Evolutionary conservation across 176 grass and related monocot species (phyloP).

Genomic region (Alloteropsis semialata): DNA sequence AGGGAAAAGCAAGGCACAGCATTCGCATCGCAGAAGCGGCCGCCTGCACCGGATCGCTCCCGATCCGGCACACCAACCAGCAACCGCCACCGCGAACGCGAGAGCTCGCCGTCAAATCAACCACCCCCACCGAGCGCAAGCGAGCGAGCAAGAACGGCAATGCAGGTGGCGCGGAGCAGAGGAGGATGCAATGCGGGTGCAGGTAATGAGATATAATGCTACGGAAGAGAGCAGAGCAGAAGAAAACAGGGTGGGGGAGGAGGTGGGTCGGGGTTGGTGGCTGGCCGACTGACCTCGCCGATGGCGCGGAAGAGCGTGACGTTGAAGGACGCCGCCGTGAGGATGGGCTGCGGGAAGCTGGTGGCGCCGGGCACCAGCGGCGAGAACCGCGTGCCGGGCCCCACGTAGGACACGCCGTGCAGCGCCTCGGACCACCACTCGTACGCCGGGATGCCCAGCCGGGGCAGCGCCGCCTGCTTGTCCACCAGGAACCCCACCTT

Average conservation of each 20-base stretch:
- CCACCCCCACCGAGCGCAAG: not conserved
- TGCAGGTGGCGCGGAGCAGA: conserved; percentile 1
- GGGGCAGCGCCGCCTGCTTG: conserved; percentile 58
- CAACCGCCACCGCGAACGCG: not conserved
- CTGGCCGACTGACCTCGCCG: conserved; percentile 48
- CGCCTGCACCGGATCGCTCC: not conserved
- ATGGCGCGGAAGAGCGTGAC: conserved; percentile 78
- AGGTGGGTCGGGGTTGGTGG: no score
- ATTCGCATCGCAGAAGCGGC: not conserved
- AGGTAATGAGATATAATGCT: not conserved
- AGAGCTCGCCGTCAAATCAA: not conserved
- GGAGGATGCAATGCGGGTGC: conserved; percentile 14
- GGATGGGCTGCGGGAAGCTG: conserved; percentile 89
- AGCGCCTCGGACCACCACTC: conserved; percentile 99
- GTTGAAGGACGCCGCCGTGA: conserved; percentile 92
- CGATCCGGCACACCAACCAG: not conserved
- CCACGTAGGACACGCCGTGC: conserved; percentile 91
- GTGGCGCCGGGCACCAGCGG: conserved; percentile 75
- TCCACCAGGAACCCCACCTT: conserved; percentile 85
- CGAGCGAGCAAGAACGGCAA: not conserved
- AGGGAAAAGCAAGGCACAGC: conserved; percentile 18
- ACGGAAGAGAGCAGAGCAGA: not conserved
- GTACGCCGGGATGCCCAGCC: conserved; percentile 85
- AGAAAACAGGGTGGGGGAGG: not conserved
- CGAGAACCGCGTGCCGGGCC: conserved; percentile 71